Evolutionary conservation across 208 protist genomes (phyloP).

Genomic region (Jaenimonas drosophilae): DNA sequence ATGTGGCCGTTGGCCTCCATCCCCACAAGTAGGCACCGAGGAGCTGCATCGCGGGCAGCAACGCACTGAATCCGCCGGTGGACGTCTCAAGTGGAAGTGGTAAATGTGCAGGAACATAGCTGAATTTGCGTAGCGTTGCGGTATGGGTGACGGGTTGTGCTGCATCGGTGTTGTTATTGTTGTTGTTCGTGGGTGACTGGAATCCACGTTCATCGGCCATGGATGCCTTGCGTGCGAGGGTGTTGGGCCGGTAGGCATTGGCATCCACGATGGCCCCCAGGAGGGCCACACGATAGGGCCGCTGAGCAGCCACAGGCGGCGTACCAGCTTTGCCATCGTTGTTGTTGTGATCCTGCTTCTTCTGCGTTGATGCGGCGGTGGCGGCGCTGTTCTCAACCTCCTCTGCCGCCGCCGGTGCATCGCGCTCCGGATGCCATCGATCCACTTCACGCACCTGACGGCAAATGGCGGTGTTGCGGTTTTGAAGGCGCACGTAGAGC

Average conservation of each 20-base stretch:
- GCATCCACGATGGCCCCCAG: not conserved
- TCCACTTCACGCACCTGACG: conserved; percentile 60
- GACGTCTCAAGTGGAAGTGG: no score
- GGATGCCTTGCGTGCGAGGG: not conserved
- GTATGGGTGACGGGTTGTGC: no score
- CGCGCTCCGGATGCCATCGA: conserved; percentile 46
- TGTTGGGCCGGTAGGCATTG: not conserved
- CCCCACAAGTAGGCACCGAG: no score
- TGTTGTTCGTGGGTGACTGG: no score
- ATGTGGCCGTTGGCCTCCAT: no score
- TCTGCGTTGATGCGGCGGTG: not conserved
- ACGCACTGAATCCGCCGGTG: no score
- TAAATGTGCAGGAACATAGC: no score
- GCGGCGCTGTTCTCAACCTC: not conserved
- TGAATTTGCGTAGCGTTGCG: no score
- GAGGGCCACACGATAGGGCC: not conserved
- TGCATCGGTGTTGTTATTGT: no score
- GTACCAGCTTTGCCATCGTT: not conserved
- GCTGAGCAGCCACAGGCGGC: not conserved
- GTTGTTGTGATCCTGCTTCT: not conserved
- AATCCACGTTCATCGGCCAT: not conserved
- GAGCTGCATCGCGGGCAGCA: no score
- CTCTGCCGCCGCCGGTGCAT: conserved; percentile 2
- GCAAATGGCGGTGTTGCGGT: conserved; percentile 50
- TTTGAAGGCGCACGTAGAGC: conserved; percentile 63